Conservation (phyloP, 2,329 filamentous ascomycete genomes). For the Aspergillus awamori region DNA sequence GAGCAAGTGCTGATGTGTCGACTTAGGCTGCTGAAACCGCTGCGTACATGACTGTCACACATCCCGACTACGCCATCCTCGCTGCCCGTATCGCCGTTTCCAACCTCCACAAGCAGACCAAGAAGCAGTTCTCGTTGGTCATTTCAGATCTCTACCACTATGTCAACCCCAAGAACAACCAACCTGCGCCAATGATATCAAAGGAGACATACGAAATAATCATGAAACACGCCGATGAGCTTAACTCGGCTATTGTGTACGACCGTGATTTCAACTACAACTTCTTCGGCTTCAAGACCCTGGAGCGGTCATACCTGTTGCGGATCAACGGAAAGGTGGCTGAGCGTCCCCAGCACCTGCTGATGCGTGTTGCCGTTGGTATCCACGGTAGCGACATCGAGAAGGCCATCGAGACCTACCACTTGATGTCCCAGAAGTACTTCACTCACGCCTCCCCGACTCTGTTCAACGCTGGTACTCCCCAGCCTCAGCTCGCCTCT, state of each 20-base stretch:
- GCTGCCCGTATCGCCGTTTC: slow-evolving; percentile 98
- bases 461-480: slow-evolving; percentile 96
- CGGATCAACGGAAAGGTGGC: slow-evolving; percentile 95
- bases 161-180: slow-evolving; percentile 88
- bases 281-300: slow-evolving; percentile 99
- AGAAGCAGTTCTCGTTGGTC: slow-evolving; percentile 99
- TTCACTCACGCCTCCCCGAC: slow-evolving; percentile 98
- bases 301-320: slow-evolving; percentile 95
- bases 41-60: slow-evolving; percentile 99
- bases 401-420: slow-evolving; percentile 94
- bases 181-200: slow-evolving; percentile 90
- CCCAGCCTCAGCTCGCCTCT: slow-evolving; percentile 89
- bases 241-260: slow-evolving; percentile 98
- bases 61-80: slow-evolving; percentile 98
- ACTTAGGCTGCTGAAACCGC: slow-evolving; percentile 92
- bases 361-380: slow-evolving; percentile 97
- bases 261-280: slow-evolving; percentile 99
- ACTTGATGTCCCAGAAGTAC: slow-evolving; percentile 97
- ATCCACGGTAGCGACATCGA: slow-evolving; percentile 96
- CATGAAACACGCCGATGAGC: slow-evolving; percentile 93
- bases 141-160: slow-evolving; percentile 93
- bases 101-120: slow-evolving; percentile 99
- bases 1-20: slow-evolving; percentile 21
- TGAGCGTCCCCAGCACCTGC: slow-evolving; percentile 98
- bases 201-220: slow-evolving; percentile 87